Conservation (phyloP, 257 asterid genomes). For the Anisodus tanguticus region DNA sequence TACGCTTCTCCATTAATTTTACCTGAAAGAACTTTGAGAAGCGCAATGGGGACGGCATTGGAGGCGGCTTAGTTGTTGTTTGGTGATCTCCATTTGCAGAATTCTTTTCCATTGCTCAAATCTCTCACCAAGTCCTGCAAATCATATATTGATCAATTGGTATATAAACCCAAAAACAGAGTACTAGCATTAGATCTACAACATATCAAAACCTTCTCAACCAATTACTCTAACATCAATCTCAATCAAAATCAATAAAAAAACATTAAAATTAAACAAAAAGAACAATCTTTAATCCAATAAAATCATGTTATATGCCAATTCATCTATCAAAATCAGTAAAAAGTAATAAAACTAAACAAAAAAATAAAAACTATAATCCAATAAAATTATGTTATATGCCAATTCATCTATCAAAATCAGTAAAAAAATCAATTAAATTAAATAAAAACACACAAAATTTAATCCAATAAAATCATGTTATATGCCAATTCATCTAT, state of each 20-base stretch:
- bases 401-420: background rate
- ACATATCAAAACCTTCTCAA: background rate
- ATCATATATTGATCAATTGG: background rate
- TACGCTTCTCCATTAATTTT: background rate
- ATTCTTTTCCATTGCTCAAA: conserved; percentile 1
- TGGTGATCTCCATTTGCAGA: conserved; percentile 47
- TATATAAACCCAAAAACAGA: background rate
- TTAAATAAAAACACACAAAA: background rate
- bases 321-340: background rate
- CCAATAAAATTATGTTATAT: no score
- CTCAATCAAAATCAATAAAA: background rate
- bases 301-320: background rate
- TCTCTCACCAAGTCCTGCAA: background rate
- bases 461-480: background rate
- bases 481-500: background rate
- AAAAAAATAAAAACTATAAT: no score
- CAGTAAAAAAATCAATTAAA: background rate
- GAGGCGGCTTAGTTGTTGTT: conserved; percentile 58
- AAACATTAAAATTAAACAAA: background rate
- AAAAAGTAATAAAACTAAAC: no score
- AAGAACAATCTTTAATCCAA: background rate
- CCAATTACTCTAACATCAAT: background rate
- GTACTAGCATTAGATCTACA: conserved; percentile 15
- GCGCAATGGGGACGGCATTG: conserved; percentile 75
- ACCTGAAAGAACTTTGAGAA: conserved; percentile 72